Percentiles rank a stretch among this genome's conserved stretches.
Evolutionary conservation across 1,284 basidiomycete genomes (phyloP).

Genomic region (Ustilago loliicola): DNA sequence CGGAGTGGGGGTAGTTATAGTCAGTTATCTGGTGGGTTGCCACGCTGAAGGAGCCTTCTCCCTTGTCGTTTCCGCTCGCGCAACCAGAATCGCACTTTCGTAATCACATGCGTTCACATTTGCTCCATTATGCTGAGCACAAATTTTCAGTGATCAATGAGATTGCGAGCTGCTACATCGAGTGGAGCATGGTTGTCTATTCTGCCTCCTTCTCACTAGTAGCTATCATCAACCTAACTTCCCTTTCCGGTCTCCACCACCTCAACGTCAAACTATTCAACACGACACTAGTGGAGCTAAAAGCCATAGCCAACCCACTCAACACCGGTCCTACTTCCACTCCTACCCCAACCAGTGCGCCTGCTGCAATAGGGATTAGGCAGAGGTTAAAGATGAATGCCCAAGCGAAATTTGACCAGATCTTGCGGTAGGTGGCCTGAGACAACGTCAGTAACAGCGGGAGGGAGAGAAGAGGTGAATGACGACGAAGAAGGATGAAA

Average conservation of each 20-base stretch:
- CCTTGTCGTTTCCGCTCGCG: no score
- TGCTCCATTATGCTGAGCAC: no score
- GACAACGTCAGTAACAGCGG: constrained; percentile 29
- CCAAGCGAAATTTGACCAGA: constrained; percentile 50
- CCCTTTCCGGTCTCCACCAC: constrained; percentile 32
- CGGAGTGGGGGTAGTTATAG: constrained; percentile 8
- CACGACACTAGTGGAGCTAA: constrained; percentile 46
- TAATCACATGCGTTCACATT: no score
- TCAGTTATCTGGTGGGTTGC: constrained; percentile 13
- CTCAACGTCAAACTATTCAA: constrained; percentile 44
- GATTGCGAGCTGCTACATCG: no score
- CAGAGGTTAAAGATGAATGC: constrained; percentile 48
- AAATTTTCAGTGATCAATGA: no score
- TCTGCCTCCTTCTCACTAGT: background rate
- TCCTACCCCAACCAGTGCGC: constrained; percentile 20
- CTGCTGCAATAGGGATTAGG: constrained; percentile 47
- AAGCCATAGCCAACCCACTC: constrained; percentile 53
- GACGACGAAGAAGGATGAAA: constrained; percentile 52
- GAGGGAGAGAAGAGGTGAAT: constrained; percentile 37
- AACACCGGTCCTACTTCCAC: constrained; percentile 37
- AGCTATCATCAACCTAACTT: constrained; percentile 19
- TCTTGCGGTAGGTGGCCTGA: constrained; percentile 35
- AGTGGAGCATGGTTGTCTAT: no score
- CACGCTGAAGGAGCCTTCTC: no score
- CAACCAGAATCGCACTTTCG: no score